phyloP scores from a whole-genome alignment of 83 land plant genomes.

The Picea mariana region DNA sequence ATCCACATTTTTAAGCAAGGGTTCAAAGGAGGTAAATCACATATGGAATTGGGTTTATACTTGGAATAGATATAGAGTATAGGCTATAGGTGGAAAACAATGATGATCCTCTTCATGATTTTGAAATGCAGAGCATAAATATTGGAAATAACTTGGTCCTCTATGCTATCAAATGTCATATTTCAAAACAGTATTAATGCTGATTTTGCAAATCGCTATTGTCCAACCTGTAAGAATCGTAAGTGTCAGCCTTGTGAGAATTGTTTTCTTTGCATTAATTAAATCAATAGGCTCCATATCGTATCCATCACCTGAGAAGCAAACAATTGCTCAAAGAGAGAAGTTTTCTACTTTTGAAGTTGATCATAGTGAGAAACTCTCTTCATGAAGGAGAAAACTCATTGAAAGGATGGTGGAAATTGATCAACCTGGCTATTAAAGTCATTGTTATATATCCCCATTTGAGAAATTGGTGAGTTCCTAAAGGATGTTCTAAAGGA shows the following conservation, averaged over 20 bases:
- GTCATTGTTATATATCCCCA: conserved; percentile 7
- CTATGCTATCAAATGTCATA: too few relatives aligned
- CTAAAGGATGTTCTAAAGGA: conserved; percentile 20
- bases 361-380: conserved; percentile 48
- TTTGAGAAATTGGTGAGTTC: conserved; percentile 16
- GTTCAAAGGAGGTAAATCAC: too few relatives aligned
- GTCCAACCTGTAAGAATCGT: conserved; percentile 23
- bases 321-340: conserved; percentile 81
- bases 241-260: conserved; percentile 33
- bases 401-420: conserved; percentile 60
- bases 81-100: too few relatives aligned
- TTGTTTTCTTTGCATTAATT: conserved; percentile 63
- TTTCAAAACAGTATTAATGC: neutral
- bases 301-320: conserved; percentile 67
- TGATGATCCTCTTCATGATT: too few relatives aligned
- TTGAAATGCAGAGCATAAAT: too few relatives aligned
- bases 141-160: too few relatives aligned
- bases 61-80: too few relatives aligned
- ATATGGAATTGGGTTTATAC: too few relatives aligned
- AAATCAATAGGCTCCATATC: conserved; percentile 83
- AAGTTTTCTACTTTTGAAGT: conserved; percentile 37
- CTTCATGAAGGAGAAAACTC: too few relatives aligned
- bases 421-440: conserved; percentile 25
- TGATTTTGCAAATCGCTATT: neutral
- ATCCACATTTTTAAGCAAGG: too few relatives aligned